phyloP scores from a whole-genome alignment of 1,284 basidiomycete species.

The Afroboletus lepidellus region DNA sequence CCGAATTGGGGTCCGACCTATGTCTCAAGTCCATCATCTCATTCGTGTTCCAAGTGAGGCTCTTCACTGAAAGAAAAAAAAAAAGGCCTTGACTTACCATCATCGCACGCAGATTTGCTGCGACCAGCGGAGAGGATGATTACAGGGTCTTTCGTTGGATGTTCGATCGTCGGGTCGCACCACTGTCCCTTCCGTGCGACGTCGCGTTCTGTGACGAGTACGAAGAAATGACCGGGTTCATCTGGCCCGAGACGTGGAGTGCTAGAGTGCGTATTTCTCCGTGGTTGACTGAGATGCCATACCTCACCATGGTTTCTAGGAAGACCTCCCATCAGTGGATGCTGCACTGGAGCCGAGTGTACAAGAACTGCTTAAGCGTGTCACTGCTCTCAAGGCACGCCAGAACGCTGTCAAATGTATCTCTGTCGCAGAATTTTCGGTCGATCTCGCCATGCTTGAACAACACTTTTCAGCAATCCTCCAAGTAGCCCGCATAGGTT shows the following conservation, averaged over 20 bases:
- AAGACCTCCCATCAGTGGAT: constrained; percentile 8
- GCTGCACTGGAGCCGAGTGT: constrained; percentile 5
- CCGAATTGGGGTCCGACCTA: too few relatives aligned
- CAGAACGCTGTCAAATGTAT: background rate
- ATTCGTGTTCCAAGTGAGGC: too few relatives aligned
- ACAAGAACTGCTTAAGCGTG: constrained; percentile 1
- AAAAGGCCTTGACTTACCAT: too few relatives aligned
- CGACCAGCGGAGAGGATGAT: background rate
- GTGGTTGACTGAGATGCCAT: background rate
- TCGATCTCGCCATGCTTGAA: constrained; percentile 5
- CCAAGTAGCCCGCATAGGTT: constrained; percentile 8
- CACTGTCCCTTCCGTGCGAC: constrained; percentile 2
- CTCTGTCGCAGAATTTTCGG: constrained; percentile 1
- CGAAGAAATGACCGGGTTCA: constrained; percentile 1
- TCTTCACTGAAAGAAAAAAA: too few relatives aligned
- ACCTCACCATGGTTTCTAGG: background rate
- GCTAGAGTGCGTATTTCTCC: background rate
- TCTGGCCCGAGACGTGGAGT: constrained; percentile 3
- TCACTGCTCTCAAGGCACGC: background rate
- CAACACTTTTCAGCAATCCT: constrained; percentile 12
- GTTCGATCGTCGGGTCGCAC: constrained; percentile 3
- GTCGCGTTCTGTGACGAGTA: constrained; percentile 3
- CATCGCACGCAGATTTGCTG: constrained; percentile 9
- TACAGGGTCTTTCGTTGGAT: constrained; percentile 9
- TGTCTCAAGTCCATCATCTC: too few relatives aligned